Conservation (phyloP, 306 rosid genomes). For the Purshia tridentata region DNA sequence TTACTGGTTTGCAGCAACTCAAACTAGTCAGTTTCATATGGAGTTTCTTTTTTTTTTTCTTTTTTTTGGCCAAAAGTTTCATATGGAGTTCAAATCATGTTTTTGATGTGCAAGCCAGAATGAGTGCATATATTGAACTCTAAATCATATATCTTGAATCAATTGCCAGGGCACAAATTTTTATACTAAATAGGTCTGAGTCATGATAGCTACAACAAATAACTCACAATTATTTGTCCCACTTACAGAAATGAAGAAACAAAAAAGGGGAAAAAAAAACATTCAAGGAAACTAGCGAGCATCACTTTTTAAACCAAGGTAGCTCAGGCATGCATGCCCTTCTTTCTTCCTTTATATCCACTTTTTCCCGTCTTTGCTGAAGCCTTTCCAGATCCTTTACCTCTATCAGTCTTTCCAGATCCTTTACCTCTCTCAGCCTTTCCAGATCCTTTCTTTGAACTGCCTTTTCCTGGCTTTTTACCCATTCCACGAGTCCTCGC, state of each 20-base stretch:
- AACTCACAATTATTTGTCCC: constrained; percentile 3
- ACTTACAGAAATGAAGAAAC: not conserved
- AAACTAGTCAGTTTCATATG: no score
- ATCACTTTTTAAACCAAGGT: not conserved
- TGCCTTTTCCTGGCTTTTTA: constrained; percentile 46
- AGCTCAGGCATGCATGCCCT: constrained; percentile 13
- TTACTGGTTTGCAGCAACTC: no score
- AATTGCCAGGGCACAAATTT: no score
- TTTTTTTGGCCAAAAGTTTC: no score
- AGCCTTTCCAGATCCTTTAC: constrained; percentile 54
- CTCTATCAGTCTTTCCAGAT: constrained; percentile 42
- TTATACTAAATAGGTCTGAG: not conserved
- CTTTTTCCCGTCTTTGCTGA: constrained; percentile 49
- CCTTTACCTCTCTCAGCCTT: constrained; percentile 48
- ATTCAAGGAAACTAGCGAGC: not conserved
- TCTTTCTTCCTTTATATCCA: constrained; percentile 35
- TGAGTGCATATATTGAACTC: no score
- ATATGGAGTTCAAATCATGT: no score
- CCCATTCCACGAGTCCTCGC: constrained; percentile 47
- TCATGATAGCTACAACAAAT: not conserved
- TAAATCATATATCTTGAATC: no score
- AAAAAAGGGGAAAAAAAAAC: not conserved
- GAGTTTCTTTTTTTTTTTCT: no score
- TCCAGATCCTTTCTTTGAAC: constrained; percentile 27
- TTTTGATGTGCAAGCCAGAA: no score